Conservation (phyloP, 2,329 filamentous ascomycete genomes). For the Ceratocystis diversiconidia region DNA sequence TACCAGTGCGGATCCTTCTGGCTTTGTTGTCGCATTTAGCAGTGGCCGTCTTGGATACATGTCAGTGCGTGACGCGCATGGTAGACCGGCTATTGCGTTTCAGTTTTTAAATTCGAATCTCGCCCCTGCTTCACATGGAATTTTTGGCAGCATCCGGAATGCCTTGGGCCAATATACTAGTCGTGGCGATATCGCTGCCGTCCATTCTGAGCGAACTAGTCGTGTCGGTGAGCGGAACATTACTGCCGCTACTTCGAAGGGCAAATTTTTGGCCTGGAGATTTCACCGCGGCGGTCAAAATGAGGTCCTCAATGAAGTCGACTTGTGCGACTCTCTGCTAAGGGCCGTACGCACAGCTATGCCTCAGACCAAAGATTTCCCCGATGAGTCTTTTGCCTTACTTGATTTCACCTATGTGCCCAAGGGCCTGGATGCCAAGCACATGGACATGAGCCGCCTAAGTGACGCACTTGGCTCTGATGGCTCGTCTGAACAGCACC, state of each 20-base stretch:
- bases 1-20: conserved; percentile 69
- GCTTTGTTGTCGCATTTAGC: conserved; percentile 73
- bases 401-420: conserved; percentile 65
- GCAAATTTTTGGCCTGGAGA: conserved; percentile 72
- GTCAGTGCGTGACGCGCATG: conserved; percentile 72
- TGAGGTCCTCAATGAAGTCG: conserved; percentile 55
- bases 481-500: conserved; percentile 39
- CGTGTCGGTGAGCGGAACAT: conserved; percentile 74
- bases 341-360: conserved; percentile 44
- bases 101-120: conserved; percentile 57
- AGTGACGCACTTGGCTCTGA: conserved; percentile 37
- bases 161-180: conserved; percentile 56
- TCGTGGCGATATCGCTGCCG: conserved; percentile 66
- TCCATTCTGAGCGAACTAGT: conserved; percentile 56
- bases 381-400: conserved; percentile 51
- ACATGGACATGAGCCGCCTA: conserved; percentile 36
- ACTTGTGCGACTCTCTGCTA: conserved; percentile 51
- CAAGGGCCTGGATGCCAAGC: conserved; percentile 36
- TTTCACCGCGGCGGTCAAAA: conserved; percentile 78
- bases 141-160: conserved; percentile 70
- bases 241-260: conserved; percentile 63
- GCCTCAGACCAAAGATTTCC: conserved; percentile 34
- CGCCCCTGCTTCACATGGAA: conserved; percentile 43
- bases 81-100: conserved; percentile 64
- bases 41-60: conserved; percentile 78